phyloP scores from a whole-genome alignment of 106 monocot genomes.

The Alisma plantagoaquatica region DNA sequence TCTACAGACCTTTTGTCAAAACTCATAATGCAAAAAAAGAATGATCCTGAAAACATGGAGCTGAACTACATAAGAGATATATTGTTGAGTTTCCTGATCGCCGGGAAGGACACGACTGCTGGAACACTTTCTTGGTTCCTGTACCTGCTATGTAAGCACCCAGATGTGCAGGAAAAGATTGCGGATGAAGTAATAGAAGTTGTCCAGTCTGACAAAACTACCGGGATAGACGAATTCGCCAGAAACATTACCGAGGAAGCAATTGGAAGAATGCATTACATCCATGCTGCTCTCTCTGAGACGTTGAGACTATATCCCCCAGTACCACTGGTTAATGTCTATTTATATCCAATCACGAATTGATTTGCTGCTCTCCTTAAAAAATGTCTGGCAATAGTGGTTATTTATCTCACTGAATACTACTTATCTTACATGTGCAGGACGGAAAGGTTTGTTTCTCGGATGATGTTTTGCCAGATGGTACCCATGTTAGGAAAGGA shows the following conservation, averaged over 20 bases:
- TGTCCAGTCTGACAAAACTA: conserved; percentile 23
- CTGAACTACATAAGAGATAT: conserved; percentile 4
- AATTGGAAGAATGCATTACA: conserved; percentile 1
- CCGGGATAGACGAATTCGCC: conserved; percentile 1
- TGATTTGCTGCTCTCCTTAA: no score
- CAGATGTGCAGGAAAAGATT: conserved; percentile 5
- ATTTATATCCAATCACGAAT: no score
- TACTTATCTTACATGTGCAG: no score
- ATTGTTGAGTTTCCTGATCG: conserved; percentile 8
- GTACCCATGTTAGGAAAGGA: no score
- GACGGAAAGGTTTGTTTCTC: no score
- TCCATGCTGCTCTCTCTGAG: conserved; percentile 8
- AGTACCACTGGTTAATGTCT: conserved; percentile 1
- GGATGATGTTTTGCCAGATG: no score
- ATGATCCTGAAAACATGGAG: no score
- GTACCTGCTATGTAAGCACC: conserved; percentile 10
- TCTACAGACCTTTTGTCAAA: no score
- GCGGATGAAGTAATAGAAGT: conserved; percentile 2
- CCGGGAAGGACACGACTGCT: conserved; percentile 15
- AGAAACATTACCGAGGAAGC: neutral
- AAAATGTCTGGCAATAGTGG: no score
- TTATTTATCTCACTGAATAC: no score
- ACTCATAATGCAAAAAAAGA: no score
- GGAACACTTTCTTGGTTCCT: conserved; percentile 15
- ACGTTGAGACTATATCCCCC: conserved; percentile 8